These are phyloP conservation scores for Lentinus tigrinus DNA, from an alignment of 768 basidiomycete genomes.

Conservation along the genomic window DNA sequence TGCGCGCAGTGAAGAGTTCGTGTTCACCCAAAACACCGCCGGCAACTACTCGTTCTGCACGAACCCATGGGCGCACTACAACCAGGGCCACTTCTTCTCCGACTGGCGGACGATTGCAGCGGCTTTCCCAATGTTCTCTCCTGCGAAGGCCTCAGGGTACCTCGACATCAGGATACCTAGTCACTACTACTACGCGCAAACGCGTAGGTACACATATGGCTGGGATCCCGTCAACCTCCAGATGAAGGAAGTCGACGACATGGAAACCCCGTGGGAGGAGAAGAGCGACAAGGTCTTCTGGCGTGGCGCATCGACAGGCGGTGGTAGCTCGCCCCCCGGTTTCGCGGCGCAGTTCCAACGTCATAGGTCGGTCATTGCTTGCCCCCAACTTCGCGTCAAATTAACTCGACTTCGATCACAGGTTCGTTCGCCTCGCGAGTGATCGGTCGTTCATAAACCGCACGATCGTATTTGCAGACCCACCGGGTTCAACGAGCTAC, in stretches of 20 bases:
- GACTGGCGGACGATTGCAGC: slow-evolving; percentile 90
- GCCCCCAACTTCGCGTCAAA: slow-evolving; percentile 10
- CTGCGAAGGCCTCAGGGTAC: slow-evolving; percentile 83
- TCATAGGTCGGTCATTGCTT: slow-evolving; percentile 56
- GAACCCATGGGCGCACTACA: slow-evolving; percentile 78
- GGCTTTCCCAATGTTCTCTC: slow-evolving; percentile 93
- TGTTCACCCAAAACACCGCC: slow-evolving; percentile 63
- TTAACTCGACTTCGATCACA: slow-evolving; percentile 15
- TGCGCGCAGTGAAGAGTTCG: slow-evolving; percentile 50
- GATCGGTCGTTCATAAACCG: slow-evolving; percentile 50
- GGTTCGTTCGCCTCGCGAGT: slow-evolving; percentile 80
- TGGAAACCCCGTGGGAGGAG: slow-evolving; percentile 86
- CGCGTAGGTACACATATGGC: slow-evolving; percentile 81
- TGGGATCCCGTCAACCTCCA: slow-evolving; percentile 80
- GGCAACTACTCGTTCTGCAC: slow-evolving; percentile 74
- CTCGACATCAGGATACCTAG: slow-evolving; percentile 92
- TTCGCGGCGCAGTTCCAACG: slow-evolving; percentile 83
- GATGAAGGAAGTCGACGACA: slow-evolving; percentile 73
- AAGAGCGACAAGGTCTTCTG: slow-evolving; percentile 91
- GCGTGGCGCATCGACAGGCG: slow-evolving; percentile 95
- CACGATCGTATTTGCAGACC: slow-evolving; percentile 70
- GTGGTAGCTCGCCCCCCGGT: slow-evolving; percentile 83
- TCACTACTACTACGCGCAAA: slow-evolving; percentile 92
- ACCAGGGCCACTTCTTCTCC: slow-evolving; percentile 95
- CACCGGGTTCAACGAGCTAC: slow-evolving; percentile 54